Evolutionary conservation across 768 basidiomycete genomes (phyloP).

Genomic region (Cystofilobasidium capitatum): DNA sequence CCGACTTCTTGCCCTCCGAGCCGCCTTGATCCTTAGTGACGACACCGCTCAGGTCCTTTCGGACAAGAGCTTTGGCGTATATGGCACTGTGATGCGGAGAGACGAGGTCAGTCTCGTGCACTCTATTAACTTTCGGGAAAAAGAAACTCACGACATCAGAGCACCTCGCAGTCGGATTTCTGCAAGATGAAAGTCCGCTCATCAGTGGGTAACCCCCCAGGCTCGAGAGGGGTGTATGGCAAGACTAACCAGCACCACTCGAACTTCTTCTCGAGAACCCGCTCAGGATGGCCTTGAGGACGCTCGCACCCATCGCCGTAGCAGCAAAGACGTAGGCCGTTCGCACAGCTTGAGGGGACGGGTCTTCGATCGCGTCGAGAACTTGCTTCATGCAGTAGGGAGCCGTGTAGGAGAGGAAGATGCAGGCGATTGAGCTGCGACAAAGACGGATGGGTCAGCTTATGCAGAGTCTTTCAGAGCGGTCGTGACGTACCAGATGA

Average conservation of each 20-base stretch:
- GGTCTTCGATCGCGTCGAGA: constrained; percentile 50
- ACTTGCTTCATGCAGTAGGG: constrained; percentile 75
- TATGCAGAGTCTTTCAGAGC: not conserved
- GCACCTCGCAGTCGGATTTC: constrained; percentile 59
- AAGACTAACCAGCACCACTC: constrained; percentile 36
- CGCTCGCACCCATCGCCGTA: constrained; percentile 56
- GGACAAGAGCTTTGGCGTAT: constrained; percentile 74
- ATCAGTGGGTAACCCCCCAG: not conserved
- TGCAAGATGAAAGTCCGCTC: not conserved
- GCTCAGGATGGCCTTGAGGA: constrained; percentile 45
- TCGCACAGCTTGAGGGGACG: constrained; percentile 48
- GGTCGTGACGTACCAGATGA: not conserved
- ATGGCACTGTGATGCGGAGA: constrained; percentile 46
- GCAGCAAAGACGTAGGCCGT: constrained; percentile 69
- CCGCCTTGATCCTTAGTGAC: constrained; percentile 33
- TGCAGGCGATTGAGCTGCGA: constrained; percentile 39
- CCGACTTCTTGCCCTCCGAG: constrained; percentile 23
- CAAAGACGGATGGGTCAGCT: not conserved
- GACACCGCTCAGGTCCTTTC: constrained; percentile 73
- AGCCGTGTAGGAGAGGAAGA: constrained; percentile 64
- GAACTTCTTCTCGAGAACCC: constrained; percentile 27
- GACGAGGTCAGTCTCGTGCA: not conserved
- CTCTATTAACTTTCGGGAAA: not conserved
- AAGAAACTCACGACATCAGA: constrained; percentile 51
- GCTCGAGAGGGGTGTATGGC: constrained; percentile 20